Percentiles rank a stretch among this genome's conserved stretches.
Conservation (phyloP, 1,139 yeast species). For the Hemisphaericaspora xylanilytica region DNA sequence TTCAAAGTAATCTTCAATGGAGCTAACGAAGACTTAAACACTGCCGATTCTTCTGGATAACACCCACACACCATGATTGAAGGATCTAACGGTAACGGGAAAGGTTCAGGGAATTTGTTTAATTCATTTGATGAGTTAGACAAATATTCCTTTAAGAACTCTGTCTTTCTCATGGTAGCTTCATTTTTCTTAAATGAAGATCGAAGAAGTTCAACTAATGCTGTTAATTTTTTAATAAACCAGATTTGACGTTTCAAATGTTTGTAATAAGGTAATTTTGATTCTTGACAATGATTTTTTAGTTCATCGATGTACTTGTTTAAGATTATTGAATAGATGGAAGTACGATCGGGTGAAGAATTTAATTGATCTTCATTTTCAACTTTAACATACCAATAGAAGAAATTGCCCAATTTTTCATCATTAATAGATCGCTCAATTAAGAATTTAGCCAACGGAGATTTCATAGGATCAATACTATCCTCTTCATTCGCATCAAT, state of each 20-base stretch:
- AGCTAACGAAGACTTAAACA: constrained; percentile 85
- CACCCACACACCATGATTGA: constrained; percentile 67
- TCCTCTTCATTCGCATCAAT: constrained; percentile 14
- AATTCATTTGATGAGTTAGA: constrained; percentile 42
- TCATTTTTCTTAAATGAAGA: constrained; percentile 43
- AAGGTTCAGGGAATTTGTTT: constrained; percentile 45
- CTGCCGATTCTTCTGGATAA: constrained; percentile 75
- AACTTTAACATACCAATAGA: constrained; percentile 90
- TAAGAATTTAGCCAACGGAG: constrained; percentile 77
- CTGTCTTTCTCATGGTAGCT: constrained; percentile 43
- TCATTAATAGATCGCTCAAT: constrained; percentile 70
- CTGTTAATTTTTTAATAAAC: constrained; percentile 44
- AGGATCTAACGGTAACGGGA: constrained; percentile 75
- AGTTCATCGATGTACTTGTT: constrained; percentile 41
- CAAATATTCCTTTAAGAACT: constrained; percentile 41
- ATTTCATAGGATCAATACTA: constrained; percentile 21
- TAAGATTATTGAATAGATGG: constrained; percentile 35
- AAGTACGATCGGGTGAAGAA: constrained; percentile 10
- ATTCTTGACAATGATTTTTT: constrained; percentile 28
- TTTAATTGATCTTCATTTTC: constrained; percentile 71
- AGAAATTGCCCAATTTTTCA: constrained; percentile 69
- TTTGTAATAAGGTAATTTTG: constrained; percentile 36
- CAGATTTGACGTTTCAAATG: constrained; percentile 44
- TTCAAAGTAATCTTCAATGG: constrained; percentile 82
- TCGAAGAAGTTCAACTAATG: constrained; percentile 40